A percentile compares a stretch with the other conserved stretches of the same genome.
phyloP scores from a whole-genome alignment of 352 stramenopile species.

The Phytopythium oedochilum region DNA sequence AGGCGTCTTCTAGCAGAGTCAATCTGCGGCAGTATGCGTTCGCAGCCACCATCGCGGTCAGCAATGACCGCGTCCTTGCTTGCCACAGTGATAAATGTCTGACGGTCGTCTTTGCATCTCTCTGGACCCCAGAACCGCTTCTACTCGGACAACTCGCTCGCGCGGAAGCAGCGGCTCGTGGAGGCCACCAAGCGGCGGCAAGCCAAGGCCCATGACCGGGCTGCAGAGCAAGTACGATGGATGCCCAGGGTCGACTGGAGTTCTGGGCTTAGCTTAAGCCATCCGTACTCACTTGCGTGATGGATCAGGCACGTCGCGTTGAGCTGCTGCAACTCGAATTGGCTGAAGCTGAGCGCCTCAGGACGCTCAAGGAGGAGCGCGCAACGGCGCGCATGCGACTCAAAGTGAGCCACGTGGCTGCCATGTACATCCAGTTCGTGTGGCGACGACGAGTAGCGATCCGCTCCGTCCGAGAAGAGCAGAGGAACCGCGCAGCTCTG shows the following conservation, averaged over 20 bases:
- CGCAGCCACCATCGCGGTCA: constrained; percentile 28
- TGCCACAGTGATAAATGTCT: too few species aligned
- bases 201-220: constrained; percentile 39
- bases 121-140: constrained; percentile 79
- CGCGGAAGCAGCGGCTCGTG: constrained; percentile 41
- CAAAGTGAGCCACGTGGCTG: constrained; percentile 59
- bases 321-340: constrained; percentile 42
- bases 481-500: constrained; percentile 15
- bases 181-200: constrained; percentile 57
- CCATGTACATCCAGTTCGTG: constrained; percentile 65
- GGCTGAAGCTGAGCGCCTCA: constrained; percentile 30
- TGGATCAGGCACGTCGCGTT: constrained; percentile 32
- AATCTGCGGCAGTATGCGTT: constrained; percentile 29
- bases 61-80: neutral
- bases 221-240: constrained; percentile 41
- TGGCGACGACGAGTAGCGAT: constrained; percentile 29
- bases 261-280: too few species aligned
- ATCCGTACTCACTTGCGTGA: neutral
- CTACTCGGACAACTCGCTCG: constrained; percentile 67
- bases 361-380: constrained; percentile 35
- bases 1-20: constrained; percentile 25
- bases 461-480: constrained; percentile 6
- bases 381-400: constrained; percentile 49
- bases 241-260: neutral
- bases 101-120: too few species aligned